Evolutionary conservation across 768 basidiomycete genomes (phyloP).

Genomic region (Psilocybe cyanescens): DNA sequence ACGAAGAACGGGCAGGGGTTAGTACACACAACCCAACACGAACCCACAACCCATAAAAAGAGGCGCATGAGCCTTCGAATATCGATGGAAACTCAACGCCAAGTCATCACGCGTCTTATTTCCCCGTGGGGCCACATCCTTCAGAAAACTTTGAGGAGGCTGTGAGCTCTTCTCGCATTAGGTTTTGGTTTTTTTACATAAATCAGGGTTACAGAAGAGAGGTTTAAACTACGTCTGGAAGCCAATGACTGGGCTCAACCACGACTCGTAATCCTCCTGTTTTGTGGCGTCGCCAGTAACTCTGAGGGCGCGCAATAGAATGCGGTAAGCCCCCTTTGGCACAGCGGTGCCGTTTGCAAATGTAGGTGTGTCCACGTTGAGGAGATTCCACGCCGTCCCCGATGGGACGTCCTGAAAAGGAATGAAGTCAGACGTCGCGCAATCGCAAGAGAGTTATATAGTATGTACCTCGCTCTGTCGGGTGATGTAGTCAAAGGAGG

Average conservation of each 20-base stretch:
- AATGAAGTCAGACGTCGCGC: not conserved
- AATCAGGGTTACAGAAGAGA: too few species aligned
- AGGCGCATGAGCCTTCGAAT: too few species aligned
- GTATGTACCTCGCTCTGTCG: conserved; percentile 48
- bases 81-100: too few species aligned
- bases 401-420: not conserved
- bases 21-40: too few species aligned
- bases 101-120: too few species aligned
- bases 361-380: conserved; percentile 32
- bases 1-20: too few species aligned
- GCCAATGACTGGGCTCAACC: conserved; percentile 51
- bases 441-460: not conserved
- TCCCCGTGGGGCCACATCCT: too few species aligned
- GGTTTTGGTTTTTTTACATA: too few species aligned
- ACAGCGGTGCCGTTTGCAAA: conserved; percentile 51
- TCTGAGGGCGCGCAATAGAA: conserved; percentile 42
- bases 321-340: conserved; percentile 43
- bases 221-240: conserved; percentile 22
- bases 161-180: too few species aligned
- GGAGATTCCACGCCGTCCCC: conserved; percentile 19
- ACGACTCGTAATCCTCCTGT: conserved; percentile 49
- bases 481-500: conserved; percentile 47
- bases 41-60: too few species aligned
- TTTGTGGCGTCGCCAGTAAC: conserved; percentile 45
- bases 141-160: too few species aligned